phyloP scores from a whole-genome alignment of 805 yeast genomes.

The Jamesozyma jinghongensis region DNA sequence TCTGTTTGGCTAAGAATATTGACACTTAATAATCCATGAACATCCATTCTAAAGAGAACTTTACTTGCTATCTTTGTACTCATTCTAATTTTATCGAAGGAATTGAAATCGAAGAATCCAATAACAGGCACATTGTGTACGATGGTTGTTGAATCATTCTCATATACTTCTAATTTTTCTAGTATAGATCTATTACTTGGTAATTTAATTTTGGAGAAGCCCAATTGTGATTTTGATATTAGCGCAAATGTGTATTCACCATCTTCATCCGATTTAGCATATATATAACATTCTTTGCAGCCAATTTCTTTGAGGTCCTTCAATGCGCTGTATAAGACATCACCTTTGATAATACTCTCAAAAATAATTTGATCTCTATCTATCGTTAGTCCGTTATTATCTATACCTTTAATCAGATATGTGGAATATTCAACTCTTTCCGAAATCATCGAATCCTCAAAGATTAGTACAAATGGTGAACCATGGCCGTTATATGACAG shows the following conservation, averaged over 20 bases:
- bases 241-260: slow-evolving; percentile 33
- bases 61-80: slow-evolving; percentile 43
- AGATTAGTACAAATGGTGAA: slow-evolving; percentile 45
- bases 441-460: slow-evolving; percentile 44
- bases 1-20: slow-evolving; percentile 36
- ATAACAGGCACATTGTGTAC: slow-evolving; percentile 28
- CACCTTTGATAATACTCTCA: slow-evolving; percentile 47
- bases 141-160: slow-evolving; percentile 18
- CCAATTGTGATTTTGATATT: slow-evolving; percentile 66
- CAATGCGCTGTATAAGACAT: slow-evolving; percentile 43
- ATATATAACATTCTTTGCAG: slow-evolving; percentile 42
- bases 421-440: slow-evolving; percentile 53
- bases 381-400: slow-evolving; percentile 33
- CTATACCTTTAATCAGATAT: slow-evolving; percentile 30
- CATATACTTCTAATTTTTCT: slow-evolving; percentile 44
- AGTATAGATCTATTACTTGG: slow-evolving; percentile 56
- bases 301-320: slow-evolving; percentile 49
- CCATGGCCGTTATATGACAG: slow-evolving; percentile 43
- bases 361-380: slow-evolving; percentile 37
- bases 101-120: slow-evolving; percentile 42
- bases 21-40: slow-evolving; percentile 38
- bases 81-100: slow-evolving; percentile 40
- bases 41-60: slow-evolving; percentile 48
- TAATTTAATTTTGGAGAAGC: slow-evolving; percentile 53
- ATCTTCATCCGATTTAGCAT: slow-evolving; percentile 30